phyloP scores from a whole-genome alignment of 108 stramenopile species.

The Cyclotella choctawhatcheeana region DNA sequence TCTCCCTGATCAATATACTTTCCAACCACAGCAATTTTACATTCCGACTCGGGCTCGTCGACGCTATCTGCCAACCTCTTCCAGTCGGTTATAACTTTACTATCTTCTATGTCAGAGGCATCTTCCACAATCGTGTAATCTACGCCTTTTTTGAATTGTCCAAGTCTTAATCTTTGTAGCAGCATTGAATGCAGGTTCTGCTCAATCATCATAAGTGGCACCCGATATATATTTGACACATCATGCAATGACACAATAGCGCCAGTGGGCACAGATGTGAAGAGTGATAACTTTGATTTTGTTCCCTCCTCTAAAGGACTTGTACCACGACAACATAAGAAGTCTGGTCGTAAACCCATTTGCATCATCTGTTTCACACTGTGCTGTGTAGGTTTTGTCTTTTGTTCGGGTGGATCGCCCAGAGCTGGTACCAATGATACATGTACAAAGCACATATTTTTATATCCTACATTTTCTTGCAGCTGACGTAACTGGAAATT shows the following conservation, averaged over 20 bases:
- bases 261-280: constrained; percentile 64
- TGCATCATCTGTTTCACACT: constrained; percentile 63
- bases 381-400: constrained; percentile 66
- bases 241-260: constrained; percentile 80
- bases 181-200: constrained; percentile 65
- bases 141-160: constrained; percentile 38
- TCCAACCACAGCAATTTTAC: constrained; percentile 82
- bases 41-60: constrained; percentile 62
- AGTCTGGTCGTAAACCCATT: constrained; percentile 70
- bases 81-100: constrained; percentile 66
- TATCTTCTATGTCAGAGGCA: constrained; percentile 41
- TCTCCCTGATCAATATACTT: constrained; percentile 73
- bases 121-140: constrained; percentile 53
- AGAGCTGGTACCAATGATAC: constrained; percentile 63
- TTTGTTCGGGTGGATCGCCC: constrained; percentile 56
- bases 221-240: constrained; percentile 89
- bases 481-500: constrained; percentile 59
- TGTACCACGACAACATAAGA: constrained; percentile 67
- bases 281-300: constrained; percentile 62
- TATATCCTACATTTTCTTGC: constrained; percentile 62
- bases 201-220: constrained; percentile 81
- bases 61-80: constrained; percentile 69
- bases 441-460: constrained; percentile 75
- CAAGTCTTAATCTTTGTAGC: constrained; percentile 40
- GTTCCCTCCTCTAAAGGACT: constrained; percentile 53